These are phyloP conservation scores for Solanum medicagineum DNA, from an alignment of 257 asterid genomes.

Conservation along the genomic window DNA sequence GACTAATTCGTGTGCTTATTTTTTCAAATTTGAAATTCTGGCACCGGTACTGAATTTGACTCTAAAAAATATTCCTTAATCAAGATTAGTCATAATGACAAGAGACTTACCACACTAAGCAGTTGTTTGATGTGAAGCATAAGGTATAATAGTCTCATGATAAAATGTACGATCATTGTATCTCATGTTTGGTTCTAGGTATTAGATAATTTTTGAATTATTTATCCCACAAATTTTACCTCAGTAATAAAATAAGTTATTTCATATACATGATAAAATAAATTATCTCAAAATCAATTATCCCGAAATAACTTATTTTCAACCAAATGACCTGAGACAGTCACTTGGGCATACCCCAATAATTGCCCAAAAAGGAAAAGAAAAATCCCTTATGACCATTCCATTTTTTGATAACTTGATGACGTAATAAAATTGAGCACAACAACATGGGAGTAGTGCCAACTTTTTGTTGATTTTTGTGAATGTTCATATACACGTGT, in stretches of 20 bases:
- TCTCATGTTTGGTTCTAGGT: too few species aligned
- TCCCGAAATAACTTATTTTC: too few species aligned
- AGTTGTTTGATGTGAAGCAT: too few species aligned
- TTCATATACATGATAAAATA: too few species aligned
- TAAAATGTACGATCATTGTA: too few species aligned
- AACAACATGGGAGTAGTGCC: not conserved
- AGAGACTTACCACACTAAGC: not conserved
- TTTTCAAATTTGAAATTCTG: too few species aligned
- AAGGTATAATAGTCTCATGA: too few species aligned
- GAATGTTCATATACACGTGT: not conserved
- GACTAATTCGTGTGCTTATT: too few species aligned
- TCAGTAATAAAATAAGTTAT: too few species aligned
- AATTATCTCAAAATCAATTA: too few species aligned
- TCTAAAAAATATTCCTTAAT: not conserved
- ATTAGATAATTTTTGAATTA: too few species aligned
- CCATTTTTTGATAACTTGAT: not conserved
- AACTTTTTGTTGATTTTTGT: not conserved
- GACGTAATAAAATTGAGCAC: not conserved
- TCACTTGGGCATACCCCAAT: not conserved
- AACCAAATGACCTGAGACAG: not conserved
- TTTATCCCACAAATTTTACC: too few species aligned
- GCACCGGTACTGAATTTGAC: rapidly evolving
- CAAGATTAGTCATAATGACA: not conserved
- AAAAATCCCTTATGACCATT: not conserved
- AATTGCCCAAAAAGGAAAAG: conserved; percentile 5